Evolutionary conservation across 2,329 filamentous ascomycete species (phyloP), one percentile per base, ranked within the genome.

Genomic region (Aureobasidium namibiae): DNA sequence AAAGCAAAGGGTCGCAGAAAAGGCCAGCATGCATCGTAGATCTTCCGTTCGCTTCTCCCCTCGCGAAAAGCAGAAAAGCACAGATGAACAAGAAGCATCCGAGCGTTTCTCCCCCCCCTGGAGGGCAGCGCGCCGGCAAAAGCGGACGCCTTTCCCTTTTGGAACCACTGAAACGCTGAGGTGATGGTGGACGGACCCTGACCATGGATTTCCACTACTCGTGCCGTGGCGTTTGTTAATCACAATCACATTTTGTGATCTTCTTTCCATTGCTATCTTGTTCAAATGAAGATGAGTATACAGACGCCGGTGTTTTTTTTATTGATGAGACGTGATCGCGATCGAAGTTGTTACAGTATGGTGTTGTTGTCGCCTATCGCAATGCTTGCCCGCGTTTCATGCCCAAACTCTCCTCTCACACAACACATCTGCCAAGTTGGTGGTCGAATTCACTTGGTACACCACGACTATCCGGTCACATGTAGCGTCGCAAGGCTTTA

Each of bases 11-110:
- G 46, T 31, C 46, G 31, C 46, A 49, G 31, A 49, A 36, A 49
- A 49, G 46, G 31, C 46, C 46, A 49, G 26, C 7, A 49, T 49
- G 46, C 46, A 49, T 49, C 18, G 46, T 49, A 49, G 46, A 49
- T 49, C 46, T n/a, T 18, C 31, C 18, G 46, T 49, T 49, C 46
- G 46, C 46, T 49, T 49, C 45, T 21, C 18, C 46, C 31, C 33
- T 48, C 44, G 44, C 44, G 26, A 48, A 21, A 33, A 31, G 21
- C n/a, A 16, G 14, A 26, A 18, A 29, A 16, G 24, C n/a, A n/a
- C n/a, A n/a, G n/a, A n/a, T n/a, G n/a, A n/a, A n/a, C n/a, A n/a
- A 41, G 9, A 41, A 14, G 3, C 2, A 24, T 33, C 44, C 44
- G n/a, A 48, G 29, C 26, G 9, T 31, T 48, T 3, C 6, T 16